phyloP scores from a whole-genome alignment of 108 stramenopile species.

The Cyclotella atomus region DNA sequence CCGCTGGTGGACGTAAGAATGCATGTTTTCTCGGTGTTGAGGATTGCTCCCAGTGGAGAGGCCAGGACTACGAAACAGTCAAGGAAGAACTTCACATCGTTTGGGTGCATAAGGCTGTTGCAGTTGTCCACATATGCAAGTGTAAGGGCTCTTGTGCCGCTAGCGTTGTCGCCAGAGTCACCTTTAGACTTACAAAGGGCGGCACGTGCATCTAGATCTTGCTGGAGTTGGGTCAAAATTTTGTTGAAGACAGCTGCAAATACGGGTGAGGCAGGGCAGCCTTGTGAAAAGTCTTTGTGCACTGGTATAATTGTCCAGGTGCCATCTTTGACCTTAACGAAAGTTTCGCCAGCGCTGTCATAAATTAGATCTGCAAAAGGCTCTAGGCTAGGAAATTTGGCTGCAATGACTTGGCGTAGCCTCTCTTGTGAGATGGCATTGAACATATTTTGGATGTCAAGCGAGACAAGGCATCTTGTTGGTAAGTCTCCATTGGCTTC shows the following conservation, averaged over 20 bases:
- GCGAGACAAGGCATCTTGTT: slow-evolving; percentile 4
- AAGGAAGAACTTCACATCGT: background rate
- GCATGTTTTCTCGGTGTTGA: background rate
- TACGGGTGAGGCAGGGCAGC: slow-evolving; percentile 20
- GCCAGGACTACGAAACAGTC: background rate
- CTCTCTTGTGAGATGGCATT: slow-evolving; percentile 10
- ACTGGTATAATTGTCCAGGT: background rate
- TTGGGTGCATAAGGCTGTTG: background rate
- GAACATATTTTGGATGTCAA: slow-evolving; percentile 34
- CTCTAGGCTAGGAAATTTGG: background rate
- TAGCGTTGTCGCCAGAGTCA: background rate
- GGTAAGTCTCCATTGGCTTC: background rate
- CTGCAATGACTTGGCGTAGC: slow-evolving; percentile 1
- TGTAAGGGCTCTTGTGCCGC: background rate
- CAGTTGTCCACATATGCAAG: background rate
- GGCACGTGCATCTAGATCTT: background rate
- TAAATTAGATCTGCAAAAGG: background rate
- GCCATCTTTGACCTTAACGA: too few relatives aligned
- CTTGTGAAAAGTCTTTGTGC: slow-evolving; percentile 13
- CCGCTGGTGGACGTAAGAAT: background rate
- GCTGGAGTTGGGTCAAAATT: background rate
- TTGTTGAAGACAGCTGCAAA: slow-evolving; percentile 17
- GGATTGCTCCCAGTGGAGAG: background rate
- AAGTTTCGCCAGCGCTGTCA: background rate
- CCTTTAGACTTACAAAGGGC: too few relatives aligned